Base-by-base conservation (phyloP, 306 rosid genomes). In the Glycine tomentella region DNA sequence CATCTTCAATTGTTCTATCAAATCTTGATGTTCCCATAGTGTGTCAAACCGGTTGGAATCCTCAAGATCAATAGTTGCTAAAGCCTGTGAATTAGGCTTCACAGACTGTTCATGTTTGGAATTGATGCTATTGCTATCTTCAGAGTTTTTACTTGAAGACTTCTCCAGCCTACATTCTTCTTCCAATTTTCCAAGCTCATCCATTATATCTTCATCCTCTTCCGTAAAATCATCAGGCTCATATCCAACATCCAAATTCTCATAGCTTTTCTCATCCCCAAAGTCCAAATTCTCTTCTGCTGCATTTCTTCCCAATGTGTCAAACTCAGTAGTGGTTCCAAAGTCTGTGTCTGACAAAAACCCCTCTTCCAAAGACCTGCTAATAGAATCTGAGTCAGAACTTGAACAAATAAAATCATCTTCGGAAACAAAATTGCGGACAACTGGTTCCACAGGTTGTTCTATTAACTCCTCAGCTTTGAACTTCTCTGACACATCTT, bases 11-110 rank as follows among this genome's bases (percentile, higher is more conserved):
- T 96, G 98, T 77, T 93, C 98, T n/a, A 93, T 69, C 80, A 95
- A 84, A 9, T 95, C 98, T 48, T 95, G 99, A 82, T 93, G 98
- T 15, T 95, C 99, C 99, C 99, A 95, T 64, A 90, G 75, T 2
- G 90, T 80, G 67, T 95, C 99, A 65, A 95, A 88, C 49, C 81
- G 85, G 69, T 80, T 87, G 6, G 90, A 87, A 51, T 94, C 96
- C 67, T 89, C 97, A 3, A 59, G 68, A 80, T 77, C 81, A 4
- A n/a, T n/a, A n/a, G n/a, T n/a, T n/a, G n/a, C n/a, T n/a, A n/a
- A n/a, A n/a, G n/a, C n/a, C n/a, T n/a, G n/a, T n/a, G n/a, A n/a
- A n/a, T n/a, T n/a, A n/a, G n/a, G n/a, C n/a, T n/a, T n/a, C n/a
- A n/a, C n/a, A n/a, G n/a, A n/a, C n/a, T n/a, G n/a, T n/a, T n/a